Evolutionary conservation across 2,329 filamentous ascomycete species (phyloP).

Genomic region (Cladosporium sp.): DNA sequence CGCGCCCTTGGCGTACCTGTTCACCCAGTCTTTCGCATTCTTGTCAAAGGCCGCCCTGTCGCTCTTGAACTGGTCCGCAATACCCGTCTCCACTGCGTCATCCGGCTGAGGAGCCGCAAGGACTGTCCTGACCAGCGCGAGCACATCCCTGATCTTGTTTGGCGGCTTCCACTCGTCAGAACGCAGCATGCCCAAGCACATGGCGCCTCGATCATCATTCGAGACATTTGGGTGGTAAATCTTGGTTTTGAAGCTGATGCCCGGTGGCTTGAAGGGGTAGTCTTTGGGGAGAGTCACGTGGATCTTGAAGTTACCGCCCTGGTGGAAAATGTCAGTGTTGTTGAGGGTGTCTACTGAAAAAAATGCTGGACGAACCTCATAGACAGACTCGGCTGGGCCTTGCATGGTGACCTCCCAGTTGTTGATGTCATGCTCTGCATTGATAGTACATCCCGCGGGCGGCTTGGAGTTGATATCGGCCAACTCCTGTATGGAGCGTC

Average conservation of each 20-base stretch:
- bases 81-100: conserved; percentile 82
- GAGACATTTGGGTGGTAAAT: conserved; percentile 96
- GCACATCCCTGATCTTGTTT: conserved; percentile 71
- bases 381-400: conserved; percentile 64
- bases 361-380: conserved; percentile 54
- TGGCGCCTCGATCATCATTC: conserved; percentile 79
- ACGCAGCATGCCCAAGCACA: conserved; percentile 84
- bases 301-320: conserved; percentile 74
- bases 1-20: conserved; percentile 62
- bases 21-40: conserved; percentile 71
- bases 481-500: conserved; percentile 54
- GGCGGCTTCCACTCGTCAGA: conserved; percentile 90
- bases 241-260: conserved; percentile 78
- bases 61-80: conserved; percentile 79
- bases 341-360: background rate
- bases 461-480: conserved; percentile 58
- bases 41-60: conserved; percentile 70
- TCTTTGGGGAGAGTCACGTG: conserved; percentile 71
- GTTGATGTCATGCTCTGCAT: conserved; percentile 65
- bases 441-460: conserved; percentile 57
- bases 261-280: conserved; percentile 88
- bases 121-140: conserved; percentile 73
- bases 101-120: conserved; percentile 81
- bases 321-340: conserved; percentile 11
- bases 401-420: conserved; percentile 68